Conservation (phyloP, 148 eudicot species). For the Nepenthes mirabilis region DNA sequence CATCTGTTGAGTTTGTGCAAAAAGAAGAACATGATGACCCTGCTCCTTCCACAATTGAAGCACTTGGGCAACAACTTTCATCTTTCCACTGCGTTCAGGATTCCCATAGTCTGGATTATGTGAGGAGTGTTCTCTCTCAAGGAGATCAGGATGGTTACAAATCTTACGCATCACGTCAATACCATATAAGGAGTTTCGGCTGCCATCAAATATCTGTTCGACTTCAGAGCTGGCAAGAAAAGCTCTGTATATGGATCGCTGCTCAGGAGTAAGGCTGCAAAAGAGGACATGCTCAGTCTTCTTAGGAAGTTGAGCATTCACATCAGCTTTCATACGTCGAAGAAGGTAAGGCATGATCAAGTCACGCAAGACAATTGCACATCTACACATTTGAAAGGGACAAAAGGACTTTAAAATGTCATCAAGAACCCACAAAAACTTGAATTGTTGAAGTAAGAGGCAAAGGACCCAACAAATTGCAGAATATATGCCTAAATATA, state of each 20-base stretch:
- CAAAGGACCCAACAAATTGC: no score
- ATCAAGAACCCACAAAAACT: not conserved
- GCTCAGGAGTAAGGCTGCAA: conserved; percentile 85
- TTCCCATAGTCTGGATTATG: conserved; percentile 84
- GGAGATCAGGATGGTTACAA: conserved; percentile 96
- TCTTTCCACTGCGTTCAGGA: conserved; percentile 93
- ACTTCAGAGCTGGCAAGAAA: conserved; percentile 98
- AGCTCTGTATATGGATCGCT: conserved; percentile 79
- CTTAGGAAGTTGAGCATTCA: conserved; percentile 82
- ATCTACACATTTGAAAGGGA: conserved; percentile 34
- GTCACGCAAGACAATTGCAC: conserved; percentile 96
- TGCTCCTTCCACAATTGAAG: conserved; percentile 93
- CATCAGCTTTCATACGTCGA: conserved; percentile 95
- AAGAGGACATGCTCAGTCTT: conserved; percentile 98
- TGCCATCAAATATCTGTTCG: conserved; percentile 89
- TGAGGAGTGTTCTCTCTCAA: conserved; percentile 87
- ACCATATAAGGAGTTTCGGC: conserved; percentile 82
- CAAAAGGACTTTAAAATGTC: not conserved
- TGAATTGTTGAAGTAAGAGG: no score
- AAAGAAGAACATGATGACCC: conserved; percentile 91
- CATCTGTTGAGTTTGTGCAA: conserved; percentile 97
- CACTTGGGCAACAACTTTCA: conserved; percentile 81
- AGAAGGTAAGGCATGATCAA: conserved; percentile 95
- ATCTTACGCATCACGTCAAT: conserved; percentile 99
- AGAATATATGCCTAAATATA: no score